Conservation (phyloP, 2,329 filamentous ascomycete genomes). For the Colletotrichum kahawae region DNA sequence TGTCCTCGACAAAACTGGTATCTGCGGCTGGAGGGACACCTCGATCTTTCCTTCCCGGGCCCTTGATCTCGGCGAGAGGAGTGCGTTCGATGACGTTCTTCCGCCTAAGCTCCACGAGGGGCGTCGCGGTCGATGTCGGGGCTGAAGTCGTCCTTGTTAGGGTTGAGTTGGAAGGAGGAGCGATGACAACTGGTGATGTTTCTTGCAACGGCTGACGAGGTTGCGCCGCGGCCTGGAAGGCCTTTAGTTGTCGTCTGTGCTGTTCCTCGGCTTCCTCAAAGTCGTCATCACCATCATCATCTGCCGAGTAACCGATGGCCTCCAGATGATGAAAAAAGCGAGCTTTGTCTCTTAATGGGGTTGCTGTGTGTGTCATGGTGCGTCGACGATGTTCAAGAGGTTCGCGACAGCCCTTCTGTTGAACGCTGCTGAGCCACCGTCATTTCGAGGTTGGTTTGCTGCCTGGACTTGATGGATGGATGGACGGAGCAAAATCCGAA, state of each 20-base stretch:
- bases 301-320: conserved; percentile 25
- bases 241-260: neutral
- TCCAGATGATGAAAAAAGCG: conserved; percentile 51
- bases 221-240: neutral
- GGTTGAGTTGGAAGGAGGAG: neutral
- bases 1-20: conserved; percentile 34
- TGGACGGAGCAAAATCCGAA: neutral
- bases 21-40: neutral
- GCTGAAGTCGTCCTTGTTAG: conserved; percentile 15
- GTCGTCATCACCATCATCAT: conserved; percentile 35
- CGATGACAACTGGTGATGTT: neutral
- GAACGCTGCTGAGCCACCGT: neutral
- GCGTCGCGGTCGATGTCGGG: neutral
- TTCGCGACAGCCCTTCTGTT: neutral
- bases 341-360: conserved; percentile 44
- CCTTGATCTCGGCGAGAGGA: conserved; percentile 27
- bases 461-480: neutral
- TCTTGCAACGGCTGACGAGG: conserved; percentile 16
- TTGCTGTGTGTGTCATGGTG: conserved; percentile 25
- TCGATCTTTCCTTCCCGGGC: neutral
- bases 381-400: neutral
- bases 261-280: conserved; percentile 28
- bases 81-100: conserved; percentile 27
- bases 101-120: neutral
- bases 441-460: conserved; percentile 11